Conservation (phyloP, 768 basidiomycete genomes). For the Lactarius akahatsu region DNA sequence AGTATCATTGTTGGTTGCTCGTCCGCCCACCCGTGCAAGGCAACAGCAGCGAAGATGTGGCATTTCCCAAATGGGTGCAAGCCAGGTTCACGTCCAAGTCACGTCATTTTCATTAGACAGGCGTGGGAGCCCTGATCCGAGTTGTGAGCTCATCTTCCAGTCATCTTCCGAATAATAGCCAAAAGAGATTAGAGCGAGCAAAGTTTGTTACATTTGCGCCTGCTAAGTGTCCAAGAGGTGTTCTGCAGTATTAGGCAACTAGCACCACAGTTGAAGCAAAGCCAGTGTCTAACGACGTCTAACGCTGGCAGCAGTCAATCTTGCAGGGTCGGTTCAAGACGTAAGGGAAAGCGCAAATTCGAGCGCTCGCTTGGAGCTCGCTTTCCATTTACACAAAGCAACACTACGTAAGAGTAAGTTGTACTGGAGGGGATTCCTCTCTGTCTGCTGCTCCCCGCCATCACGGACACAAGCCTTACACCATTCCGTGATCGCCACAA, state of each 20-base stretch:
- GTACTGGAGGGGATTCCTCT: not conserved
- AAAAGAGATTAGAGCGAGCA: not conserved
- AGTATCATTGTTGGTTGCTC: not conserved
- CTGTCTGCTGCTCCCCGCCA: not conserved
- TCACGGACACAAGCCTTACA: not conserved
- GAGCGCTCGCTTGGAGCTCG: constrained; percentile 16
- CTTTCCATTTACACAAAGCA: not conserved
- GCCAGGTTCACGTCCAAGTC: constrained; percentile 7
- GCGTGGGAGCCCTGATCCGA: not conserved
- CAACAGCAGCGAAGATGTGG: not conserved
- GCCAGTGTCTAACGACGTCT: not conserved
- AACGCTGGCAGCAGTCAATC: not conserved
- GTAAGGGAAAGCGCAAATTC: not conserved
- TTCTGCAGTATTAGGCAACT: not conserved
- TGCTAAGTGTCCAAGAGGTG: not conserved
- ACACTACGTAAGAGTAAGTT: not conserved
- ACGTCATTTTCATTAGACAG: not conserved
- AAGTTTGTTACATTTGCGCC: not conserved
- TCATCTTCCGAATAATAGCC: not conserved
- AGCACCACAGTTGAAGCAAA: not conserved
- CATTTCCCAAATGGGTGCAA: not conserved
- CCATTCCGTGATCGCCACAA: not conserved
- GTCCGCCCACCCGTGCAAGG: not conserved
- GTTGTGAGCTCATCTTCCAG: too few relatives aligned
- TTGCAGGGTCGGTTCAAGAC: not conserved